These are phyloP conservation scores for Tuber indicum DNA, from an alignment of 495 filamentous ascomycete genomes.

Conservation along the genomic window DNA sequence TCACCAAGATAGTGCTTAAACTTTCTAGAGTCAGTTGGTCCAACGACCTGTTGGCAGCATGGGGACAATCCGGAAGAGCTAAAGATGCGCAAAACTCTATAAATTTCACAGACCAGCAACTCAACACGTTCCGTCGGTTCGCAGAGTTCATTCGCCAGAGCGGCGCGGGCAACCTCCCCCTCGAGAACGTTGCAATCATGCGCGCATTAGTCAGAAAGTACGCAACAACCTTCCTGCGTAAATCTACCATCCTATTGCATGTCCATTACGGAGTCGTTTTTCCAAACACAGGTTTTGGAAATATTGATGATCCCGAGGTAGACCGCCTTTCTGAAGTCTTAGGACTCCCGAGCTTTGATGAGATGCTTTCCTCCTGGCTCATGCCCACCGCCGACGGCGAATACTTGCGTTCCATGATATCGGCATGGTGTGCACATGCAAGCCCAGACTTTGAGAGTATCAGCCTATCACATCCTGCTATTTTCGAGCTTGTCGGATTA, in stretches of 20 bases:
- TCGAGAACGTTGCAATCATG: conserved; percentile 42
- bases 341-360: conserved; percentile 68
- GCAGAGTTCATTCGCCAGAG: background rate
- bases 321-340: conserved; percentile 69
- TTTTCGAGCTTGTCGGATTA: conserved; percentile 88
- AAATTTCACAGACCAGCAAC: conserved; percentile 33
- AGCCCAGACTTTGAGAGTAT: background rate
- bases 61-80: conserved; percentile 20
- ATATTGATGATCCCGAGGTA: conserved; percentile 67
- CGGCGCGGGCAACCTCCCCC: conserved; percentile 12
- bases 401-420: conserved; percentile 52
- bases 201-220: conserved; percentile 63
- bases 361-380: conserved; percentile 53
- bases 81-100: conserved; percentile 1
- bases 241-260: conserved; percentile 72
- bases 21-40: conserved; percentile 26
- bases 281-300: conserved; percentile 61
- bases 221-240: conserved; percentile 82
- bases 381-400: conserved; percentile 22
- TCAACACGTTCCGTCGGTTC: conserved; percentile 28
- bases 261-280: conserved; percentile 86
- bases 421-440: conserved; percentile 67
- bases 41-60: conserved; percentile 39
- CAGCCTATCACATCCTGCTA: conserved; percentile 72
- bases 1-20: conserved; percentile 62